A percentile compares a stretch with the other conserved stretches of the same genome.
Conservation (phyloP, 495 filamentous ascomycete species). For the Trichoderma reesei region DNA sequence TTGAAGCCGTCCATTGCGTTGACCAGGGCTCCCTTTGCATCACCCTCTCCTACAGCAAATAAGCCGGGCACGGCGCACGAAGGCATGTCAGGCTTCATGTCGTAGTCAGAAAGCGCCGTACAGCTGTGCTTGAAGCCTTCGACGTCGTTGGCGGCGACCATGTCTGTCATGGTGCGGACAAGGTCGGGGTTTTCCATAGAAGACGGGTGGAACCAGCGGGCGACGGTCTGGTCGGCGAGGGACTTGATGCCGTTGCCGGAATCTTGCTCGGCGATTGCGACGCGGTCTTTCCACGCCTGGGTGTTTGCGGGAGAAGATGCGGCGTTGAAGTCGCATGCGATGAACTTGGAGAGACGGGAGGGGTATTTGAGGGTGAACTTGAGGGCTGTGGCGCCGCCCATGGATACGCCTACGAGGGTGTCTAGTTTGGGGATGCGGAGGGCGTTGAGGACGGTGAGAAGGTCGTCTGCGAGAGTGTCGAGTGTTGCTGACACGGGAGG, state of each 20-base stretch:
- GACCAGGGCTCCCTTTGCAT: constrained; percentile 58
- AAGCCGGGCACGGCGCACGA: constrained; percentile 47
- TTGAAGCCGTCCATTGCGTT: constrained; percentile 69
- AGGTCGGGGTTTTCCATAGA: constrained; percentile 43
- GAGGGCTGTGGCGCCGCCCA: constrained; percentile 67
- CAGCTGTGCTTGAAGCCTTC: constrained; percentile 60
- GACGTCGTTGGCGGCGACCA: constrained; percentile 54
- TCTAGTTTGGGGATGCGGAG: constrained; percentile 52
- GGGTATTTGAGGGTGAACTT: constrained; percentile 61
- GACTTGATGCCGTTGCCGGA: constrained; percentile 40
- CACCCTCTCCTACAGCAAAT: constrained; percentile 59
- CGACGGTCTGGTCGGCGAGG: constrained; percentile 57
- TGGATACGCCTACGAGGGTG: constrained; percentile 59
- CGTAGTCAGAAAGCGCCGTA: constrained; percentile 66
- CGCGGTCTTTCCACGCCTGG: constrained; percentile 67
- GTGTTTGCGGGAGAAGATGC: constrained; percentile 57
- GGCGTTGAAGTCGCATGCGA: constrained; percentile 71
- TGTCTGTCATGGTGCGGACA: constrained; percentile 38
- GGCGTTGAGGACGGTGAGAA: constrained; percentile 47
- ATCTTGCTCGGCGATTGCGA: constrained; percentile 50
- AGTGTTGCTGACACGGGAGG: constrained; percentile 39
- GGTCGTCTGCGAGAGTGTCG: constrained; percentile 56
- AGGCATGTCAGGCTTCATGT: constrained; percentile 56
- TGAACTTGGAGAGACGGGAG: constrained; percentile 44
- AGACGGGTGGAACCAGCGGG: constrained; percentile 62